phyloP scores from a whole-genome alignment of 2,329 filamentous ascomycete species.

The Rutstroemia sp. region DNA sequence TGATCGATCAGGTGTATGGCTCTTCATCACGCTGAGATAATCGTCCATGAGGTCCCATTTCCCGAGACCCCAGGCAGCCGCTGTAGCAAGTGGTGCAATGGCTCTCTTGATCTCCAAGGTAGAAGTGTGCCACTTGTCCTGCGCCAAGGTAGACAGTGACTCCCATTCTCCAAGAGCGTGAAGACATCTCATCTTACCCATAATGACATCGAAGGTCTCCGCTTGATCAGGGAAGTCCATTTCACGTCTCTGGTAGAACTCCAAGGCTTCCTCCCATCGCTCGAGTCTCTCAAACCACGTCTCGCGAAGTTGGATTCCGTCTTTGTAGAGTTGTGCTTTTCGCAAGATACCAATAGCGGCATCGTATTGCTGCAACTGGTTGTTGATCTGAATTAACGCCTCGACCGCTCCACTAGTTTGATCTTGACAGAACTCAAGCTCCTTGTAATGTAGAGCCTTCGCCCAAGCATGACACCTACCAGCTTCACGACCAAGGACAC shows the following conservation, averaged over 20 bases:
- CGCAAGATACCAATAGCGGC: conserved; percentile 95
- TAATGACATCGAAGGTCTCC: conserved; percentile 91
- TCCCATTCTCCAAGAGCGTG: conserved; percentile 98
- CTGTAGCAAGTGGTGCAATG: conserved; percentile 89
- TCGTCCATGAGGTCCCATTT: conserved; percentile 99
- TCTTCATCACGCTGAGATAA: conserved; percentile 92
- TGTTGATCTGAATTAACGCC: conserved; percentile 98
- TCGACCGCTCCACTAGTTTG: conserved; percentile 94
- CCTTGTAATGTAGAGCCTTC: conserved; percentile 97
- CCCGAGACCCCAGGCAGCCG: conserved; percentile 89
- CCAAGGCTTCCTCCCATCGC: conserved; percentile 93
- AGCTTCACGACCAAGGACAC: conserved; percentile 87
- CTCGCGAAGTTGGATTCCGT: conserved; percentile 88
- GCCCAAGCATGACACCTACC: conserved; percentile 96
- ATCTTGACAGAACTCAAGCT: conserved; percentile 95
- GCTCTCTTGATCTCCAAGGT: conserved; percentile 78
- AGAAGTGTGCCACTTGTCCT: conserved; percentile 90
- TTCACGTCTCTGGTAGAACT: conserved; percentile 85
- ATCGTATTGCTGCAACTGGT: conserved; percentile 96
- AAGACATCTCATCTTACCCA: conserved; percentile 99
- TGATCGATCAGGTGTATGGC: conserved; percentile 84
- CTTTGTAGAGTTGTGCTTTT: conserved; percentile 90
- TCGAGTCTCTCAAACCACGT: conserved; percentile 99
- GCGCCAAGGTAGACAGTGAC: conserved; percentile 75
- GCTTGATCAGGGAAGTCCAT: conserved; percentile 64